Conservation (phyloP, 1,284 basidiomycete genomes). For the Pholiota adiposa region DNA sequence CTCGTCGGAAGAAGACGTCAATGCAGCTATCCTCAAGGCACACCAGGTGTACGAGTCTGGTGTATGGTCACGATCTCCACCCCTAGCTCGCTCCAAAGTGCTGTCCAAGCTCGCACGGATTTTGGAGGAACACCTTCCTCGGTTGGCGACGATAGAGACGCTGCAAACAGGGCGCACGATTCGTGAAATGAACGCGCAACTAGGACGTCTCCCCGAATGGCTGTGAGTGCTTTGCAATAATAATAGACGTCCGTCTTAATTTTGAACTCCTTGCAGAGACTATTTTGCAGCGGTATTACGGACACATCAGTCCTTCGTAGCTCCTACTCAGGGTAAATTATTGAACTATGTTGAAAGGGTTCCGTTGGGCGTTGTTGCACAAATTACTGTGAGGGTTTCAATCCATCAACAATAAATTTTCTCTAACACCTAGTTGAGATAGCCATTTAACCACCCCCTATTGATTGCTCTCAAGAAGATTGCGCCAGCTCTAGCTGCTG, state of each 20-base stretch:
- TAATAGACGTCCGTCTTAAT: background rate
- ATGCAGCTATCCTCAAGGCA: constrained; percentile 54
- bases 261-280: constrained; percentile 46
- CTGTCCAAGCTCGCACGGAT: constrained; percentile 65
- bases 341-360: constrained; percentile 79
- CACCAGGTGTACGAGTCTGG: constrained; percentile 66
- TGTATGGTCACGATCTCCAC: constrained; percentile 67
- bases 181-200: constrained; percentile 78
- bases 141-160: constrained; percentile 71
- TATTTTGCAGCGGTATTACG: constrained; percentile 77
- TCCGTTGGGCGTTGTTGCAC: constrained; percentile 82
- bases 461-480: constrained; percentile 87
- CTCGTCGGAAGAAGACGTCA: constrained; percentile 49
- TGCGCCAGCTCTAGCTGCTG: constrained; percentile 82
- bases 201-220: constrained; percentile 80
- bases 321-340: constrained; percentile 79
- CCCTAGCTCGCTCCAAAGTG: constrained; percentile 63
- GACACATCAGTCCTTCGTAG: constrained; percentile 68
- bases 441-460: constrained; percentile 86
- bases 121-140: constrained; percentile 57
- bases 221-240: constrained; percentile 51
- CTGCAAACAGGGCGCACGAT: constrained; percentile 78
- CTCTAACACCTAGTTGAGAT: constrained; percentile 9
- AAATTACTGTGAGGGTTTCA: constrained; percentile 65
- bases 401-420: background rate